Percentiles rank a stretch among this genome's conserved stretches.
phyloP scores from a whole-genome alignment of 371 early-diverging fungal species.

The Rhizopus delemar region DNA sequence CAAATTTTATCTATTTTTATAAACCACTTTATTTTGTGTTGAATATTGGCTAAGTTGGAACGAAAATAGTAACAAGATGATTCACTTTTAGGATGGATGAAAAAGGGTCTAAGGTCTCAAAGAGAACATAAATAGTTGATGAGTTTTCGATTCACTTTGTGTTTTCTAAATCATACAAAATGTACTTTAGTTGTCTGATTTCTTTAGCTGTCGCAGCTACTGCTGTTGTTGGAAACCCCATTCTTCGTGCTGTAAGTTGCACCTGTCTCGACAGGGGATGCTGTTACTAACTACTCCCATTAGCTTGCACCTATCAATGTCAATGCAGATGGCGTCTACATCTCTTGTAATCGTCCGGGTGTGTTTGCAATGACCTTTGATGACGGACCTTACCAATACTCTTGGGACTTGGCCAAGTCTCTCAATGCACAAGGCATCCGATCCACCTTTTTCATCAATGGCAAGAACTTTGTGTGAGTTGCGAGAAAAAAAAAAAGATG shows the following conservation, averaged over 20 bases:
- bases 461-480: slow-evolving; percentile 40
- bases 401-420: slow-evolving; percentile 38
- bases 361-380: slow-evolving; percentile 52
- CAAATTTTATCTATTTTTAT: too few species aligned
- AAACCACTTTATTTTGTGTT: too few species aligned
- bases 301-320: not conserved
- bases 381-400: slow-evolving; percentile 44
- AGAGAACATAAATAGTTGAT: too few species aligned
- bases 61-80: too few species aligned
- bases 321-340: slow-evolving; percentile 13
- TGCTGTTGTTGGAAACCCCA: not conserved
- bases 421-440: slow-evolving; percentile 34
- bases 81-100: too few species aligned
- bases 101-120: too few species aligned
- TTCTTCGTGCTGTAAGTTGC: not conserved
- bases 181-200: not conserved
- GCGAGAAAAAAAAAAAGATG: slow-evolving; percentile 10
- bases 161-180: not conserved
- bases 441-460: slow-evolving; percentile 56
- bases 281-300: slow-evolving; percentile 5
- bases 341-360: slow-evolving; percentile 35
- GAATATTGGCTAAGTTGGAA: too few species aligned
- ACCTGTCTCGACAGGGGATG: slow-evolving; percentile 11
- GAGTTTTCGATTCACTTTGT: too few species aligned
- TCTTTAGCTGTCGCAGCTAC: not conserved